Evolutionary conservation across 1,284 basidiomycete genomes (phyloP).

Genomic region (Ustilago tritici): DNA sequence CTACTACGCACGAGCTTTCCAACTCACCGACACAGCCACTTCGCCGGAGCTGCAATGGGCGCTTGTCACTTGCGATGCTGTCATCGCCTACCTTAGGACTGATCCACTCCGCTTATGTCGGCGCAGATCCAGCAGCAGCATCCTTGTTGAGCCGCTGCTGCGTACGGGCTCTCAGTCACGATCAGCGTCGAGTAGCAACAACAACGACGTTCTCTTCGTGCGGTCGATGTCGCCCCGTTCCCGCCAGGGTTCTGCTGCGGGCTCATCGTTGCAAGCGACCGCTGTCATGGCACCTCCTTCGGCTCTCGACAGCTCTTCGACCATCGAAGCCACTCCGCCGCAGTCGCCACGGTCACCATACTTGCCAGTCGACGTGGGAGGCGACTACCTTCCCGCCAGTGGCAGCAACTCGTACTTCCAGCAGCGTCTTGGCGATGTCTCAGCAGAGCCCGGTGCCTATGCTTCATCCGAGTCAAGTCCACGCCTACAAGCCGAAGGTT

Average conservation of each 20-base stretch:
- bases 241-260: slow-evolving; percentile 17
- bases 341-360: slow-evolving; percentile 24
- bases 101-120: slow-evolving; percentile 40
- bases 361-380: neutral
- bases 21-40: slow-evolving; percentile 38
- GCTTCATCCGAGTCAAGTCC: slow-evolving; percentile 24
- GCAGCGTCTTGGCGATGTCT: slow-evolving; percentile 25
- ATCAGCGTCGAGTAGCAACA: neutral
- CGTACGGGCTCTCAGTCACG: slow-evolving; percentile 15
- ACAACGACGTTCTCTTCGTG: slow-evolving; percentile 14
- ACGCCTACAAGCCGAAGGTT: slow-evolving; percentile 20
- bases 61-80: slow-evolving; percentile 42
- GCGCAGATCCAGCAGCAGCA: slow-evolving; percentile 23
- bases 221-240: slow-evolving; percentile 33
- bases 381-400: slow-evolving; percentile 16
- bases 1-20: slow-evolving; percentile 43
- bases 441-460: slow-evolving; percentile 17
- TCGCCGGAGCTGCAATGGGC: slow-evolving; percentile 41
- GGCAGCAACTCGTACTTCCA: slow-evolving; percentile 26
- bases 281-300: slow-evolving; percentile 19
- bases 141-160: neutral
- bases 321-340: slow-evolving; percentile 5
- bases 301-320: slow-evolving; percentile 3
- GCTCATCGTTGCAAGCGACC: slow-evolving; percentile 14
- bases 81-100: slow-evolving; percentile 36